Conservation (phyloP, 805 yeast genomes). For the Kodamaea neixiangensis region DNA sequence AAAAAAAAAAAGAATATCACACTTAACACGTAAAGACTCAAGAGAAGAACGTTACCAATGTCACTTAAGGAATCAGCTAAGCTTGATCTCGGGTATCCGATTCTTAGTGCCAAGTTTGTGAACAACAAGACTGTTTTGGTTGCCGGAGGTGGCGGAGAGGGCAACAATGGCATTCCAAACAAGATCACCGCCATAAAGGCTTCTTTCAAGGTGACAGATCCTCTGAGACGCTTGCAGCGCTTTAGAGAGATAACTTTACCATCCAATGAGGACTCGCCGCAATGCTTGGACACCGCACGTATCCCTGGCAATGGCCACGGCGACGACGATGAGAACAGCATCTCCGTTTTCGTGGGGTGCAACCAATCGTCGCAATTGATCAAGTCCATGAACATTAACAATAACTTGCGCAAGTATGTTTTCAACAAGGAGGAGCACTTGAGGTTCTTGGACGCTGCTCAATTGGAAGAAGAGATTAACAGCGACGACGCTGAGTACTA, state of each 20-base stretch:
- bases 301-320: slow-evolving; percentile 20
- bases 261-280: slow-evolving; percentile 82
- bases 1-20: background rate
- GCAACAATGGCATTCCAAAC: slow-evolving; percentile 85
- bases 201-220: slow-evolving; percentile 50
- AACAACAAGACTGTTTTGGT: slow-evolving; percentile 61
- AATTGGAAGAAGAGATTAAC: slow-evolving; percentile 49
- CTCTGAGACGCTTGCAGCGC: slow-evolving; percentile 48
- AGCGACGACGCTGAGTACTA: slow-evolving; percentile 49
- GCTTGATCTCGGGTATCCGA: slow-evolving; percentile 65
- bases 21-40: slow-evolving; percentile 5
- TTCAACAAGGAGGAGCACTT: slow-evolving; percentile 59
- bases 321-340: slow-evolving; percentile 33
- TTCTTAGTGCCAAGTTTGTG: slow-evolving; percentile 75
- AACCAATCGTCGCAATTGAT: slow-evolving; percentile 66
- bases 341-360: slow-evolving; percentile 67
- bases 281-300: slow-evolving; percentile 60
- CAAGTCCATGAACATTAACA: slow-evolving; percentile 57
- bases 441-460: slow-evolving; percentile 60
- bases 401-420: slow-evolving; percentile 69
- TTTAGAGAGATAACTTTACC: slow-evolving; percentile 63
- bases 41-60: slow-evolving; percentile 18
- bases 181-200: slow-evolving; percentile 68
- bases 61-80: slow-evolving; percentile 37
- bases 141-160: slow-evolving; percentile 97